Evolutionary conservation across 345 rosid species (phyloP).

Genomic region (Eucalyptus coolabah): DNA sequence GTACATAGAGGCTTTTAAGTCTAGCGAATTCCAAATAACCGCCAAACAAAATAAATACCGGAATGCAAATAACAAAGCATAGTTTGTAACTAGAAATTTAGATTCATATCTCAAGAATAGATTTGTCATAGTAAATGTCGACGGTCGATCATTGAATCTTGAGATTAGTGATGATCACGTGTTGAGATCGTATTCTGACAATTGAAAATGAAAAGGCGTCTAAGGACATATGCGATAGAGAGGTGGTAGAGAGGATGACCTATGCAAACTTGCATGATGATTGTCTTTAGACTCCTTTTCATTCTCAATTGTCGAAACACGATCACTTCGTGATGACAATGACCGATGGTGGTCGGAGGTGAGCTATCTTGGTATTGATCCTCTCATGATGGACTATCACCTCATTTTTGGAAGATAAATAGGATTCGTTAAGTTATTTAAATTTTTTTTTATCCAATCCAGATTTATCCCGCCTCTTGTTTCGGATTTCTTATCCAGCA

Average conservation of each 20-base stretch:
- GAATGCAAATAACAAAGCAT: too few species aligned
- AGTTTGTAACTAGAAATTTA: too few species aligned
- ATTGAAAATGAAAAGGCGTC: too few species aligned
- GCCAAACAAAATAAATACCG: too few species aligned
- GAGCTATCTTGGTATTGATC: background rate
- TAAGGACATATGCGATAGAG: slow-evolving; percentile 34
- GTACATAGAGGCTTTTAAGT: too few species aligned
- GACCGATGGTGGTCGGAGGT: background rate
- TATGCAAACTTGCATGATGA: background rate
- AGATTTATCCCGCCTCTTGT: background rate
- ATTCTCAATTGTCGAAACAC: background rate
- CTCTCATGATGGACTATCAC: background rate
- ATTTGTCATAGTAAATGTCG: too few species aligned
- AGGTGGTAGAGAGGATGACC: slow-evolving; percentile 34
- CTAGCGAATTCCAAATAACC: too few species aligned
- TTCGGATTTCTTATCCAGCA: background rate
- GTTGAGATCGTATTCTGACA: too few species aligned
- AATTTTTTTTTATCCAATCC: background rate
- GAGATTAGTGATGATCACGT: too few species aligned
- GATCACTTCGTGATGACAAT: rapidly evolving
- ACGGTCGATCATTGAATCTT: too few species aligned
- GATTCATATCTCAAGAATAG: too few species aligned
- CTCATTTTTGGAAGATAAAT: background rate
- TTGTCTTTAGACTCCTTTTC: background rate
- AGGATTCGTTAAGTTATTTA: background rate